Percentiles rank a stretch among this genome's conserved stretches.
Evolutionary conservation across 208 protist genomes (phyloP).

Genomic region (Spongospora subterranea): DNA sequence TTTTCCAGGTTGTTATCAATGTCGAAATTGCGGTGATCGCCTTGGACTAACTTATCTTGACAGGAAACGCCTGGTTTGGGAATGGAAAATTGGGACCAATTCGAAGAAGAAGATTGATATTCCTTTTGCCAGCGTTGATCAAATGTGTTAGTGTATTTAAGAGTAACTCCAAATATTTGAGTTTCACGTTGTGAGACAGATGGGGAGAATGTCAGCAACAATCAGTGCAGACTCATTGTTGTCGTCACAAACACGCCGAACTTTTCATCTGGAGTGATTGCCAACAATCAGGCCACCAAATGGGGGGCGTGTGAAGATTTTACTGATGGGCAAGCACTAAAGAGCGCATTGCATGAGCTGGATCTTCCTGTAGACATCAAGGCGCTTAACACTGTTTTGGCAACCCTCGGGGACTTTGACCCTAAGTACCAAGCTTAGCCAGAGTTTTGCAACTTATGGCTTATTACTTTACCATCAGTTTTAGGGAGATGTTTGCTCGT

Average conservation of each 20-base stretch:
- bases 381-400: not conserved
- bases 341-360: not conserved
- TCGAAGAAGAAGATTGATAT: conserved; percentile 27
- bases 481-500: not conserved
- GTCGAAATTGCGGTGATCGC: not conserved
- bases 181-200: not conserved
- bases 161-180: not conserved
- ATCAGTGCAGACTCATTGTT: not conserved
- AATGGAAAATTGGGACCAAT: not conserved
- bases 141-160: not conserved
- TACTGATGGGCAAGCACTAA: not conserved
- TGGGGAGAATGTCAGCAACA: not conserved
- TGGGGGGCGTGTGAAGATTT: not conserved
- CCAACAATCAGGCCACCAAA: not conserved
- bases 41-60: not conserved
- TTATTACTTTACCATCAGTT: not conserved
- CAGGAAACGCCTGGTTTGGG: conserved; percentile 40
- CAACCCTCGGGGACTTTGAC: not conserved
- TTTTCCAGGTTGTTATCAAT: not conserved
- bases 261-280: not conserved
- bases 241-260: not conserved
- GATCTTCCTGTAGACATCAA: not conserved
- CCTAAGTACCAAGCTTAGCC: not conserved
- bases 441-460: not conserved
- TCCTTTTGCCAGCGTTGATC: not conserved